Evolutionary conservation across 331 rosid genomes (phyloP).

Genomic region (Cydonia oblonga): DNA sequence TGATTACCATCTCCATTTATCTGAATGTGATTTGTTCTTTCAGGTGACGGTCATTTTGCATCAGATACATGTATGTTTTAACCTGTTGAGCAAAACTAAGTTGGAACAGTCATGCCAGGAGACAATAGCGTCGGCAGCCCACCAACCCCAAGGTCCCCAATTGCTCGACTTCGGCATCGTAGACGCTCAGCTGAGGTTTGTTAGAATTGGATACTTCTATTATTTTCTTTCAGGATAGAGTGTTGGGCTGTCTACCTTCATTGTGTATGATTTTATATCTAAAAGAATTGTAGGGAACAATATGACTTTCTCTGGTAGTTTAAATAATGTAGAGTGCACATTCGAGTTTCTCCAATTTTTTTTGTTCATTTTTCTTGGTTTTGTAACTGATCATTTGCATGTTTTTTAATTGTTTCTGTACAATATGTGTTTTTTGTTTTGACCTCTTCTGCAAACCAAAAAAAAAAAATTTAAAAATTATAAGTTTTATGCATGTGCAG

Average conservation of each 20-base stretch:
- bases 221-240: neutral
- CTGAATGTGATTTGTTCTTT: conserved; percentile 8
- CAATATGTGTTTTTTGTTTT: neutral
- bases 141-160: conserved; percentile 25
- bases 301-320: neutral
- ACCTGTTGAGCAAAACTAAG: conserved; percentile 20
- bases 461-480: neutral
- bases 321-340: neutral
- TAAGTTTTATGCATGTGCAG: neutral
- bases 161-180: conserved; percentile 66
- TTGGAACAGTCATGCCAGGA: conserved; percentile 51
- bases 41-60: conserved; percentile 34
- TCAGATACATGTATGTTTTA: conserved; percentile 18
- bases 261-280: neutral
- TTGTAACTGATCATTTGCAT: neutral
- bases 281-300: neutral
- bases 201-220: conserved; percentile 3
- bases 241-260: neutral
- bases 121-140: conserved; percentile 35
- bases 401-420: neutral
- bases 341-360: neutral
- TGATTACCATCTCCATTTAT: neutral
- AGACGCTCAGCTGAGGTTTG: conserved; percentile 84
- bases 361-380: neutral
- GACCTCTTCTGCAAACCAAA: neutral